Evolutionary conservation across 768 basidiomycete genomes (phyloP), one percentile per base, ranked within the genome.

Genomic region (Sistotremastrum suecicum): DNA sequence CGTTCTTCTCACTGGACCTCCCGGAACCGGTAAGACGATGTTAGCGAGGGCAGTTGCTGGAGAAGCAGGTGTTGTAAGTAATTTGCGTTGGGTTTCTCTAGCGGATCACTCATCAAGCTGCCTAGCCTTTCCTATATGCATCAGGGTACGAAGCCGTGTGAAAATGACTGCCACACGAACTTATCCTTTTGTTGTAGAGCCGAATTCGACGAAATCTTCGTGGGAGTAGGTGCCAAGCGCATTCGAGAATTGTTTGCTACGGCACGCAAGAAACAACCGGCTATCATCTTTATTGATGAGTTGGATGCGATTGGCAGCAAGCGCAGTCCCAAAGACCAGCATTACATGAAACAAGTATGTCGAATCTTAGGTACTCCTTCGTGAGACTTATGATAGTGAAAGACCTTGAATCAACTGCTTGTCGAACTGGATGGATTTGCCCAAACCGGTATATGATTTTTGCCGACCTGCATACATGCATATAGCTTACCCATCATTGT

Each of bases 261-360:
- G 5, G 95, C 95, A 28, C 76, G 91, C 44, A 92, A 94, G 66
- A 87, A 87, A 60, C 78, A 92, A 49, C 92, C 95, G 4, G 83
- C 95, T 10, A 98, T 99, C 62, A 90, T 99, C 50, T 99, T 99
- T 66, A 98, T 99, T 55, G 91, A 97, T 55, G 91, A 97, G 58
- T 66, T 97, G 33, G 91, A 97, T 58, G 89, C 91, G 2, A 85
- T 97, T 51, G 91, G 91, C 42, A 80, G 85, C 12, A 91, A 88
- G 63, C 80, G 91, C 39, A 83, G 76, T 54, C 76, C 73, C 49
- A 75, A 83, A 47, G 83, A 88, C 51, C 82, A 90, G 62, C 82
- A 85, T 56, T 86, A 88, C 64, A 78, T 87, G 79, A 89, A 88
- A 55, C 87, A 89, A 62, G 54, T 55, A 41, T 40, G 50, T 30